These are phyloP conservation scores for Candida dubliniensis DNA, from an alignment of 1,139 yeast species.

Conservation along the genomic window DNA sequence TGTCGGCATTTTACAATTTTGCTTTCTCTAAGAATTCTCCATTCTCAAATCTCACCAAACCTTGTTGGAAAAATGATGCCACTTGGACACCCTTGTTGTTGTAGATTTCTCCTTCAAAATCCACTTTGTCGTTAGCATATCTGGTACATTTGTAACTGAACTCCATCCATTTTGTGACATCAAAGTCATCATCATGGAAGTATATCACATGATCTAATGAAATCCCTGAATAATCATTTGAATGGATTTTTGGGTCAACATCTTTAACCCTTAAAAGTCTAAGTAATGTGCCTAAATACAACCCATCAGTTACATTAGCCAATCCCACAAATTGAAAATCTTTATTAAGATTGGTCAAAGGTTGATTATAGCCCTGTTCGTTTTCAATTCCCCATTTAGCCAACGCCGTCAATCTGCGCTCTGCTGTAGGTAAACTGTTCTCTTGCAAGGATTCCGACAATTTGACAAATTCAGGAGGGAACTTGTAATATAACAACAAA, in stretches of 20 bases:
- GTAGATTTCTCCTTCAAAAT: conserved; percentile 62
- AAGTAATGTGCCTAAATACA: conserved; percentile 47
- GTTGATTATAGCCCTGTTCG: conserved; percentile 19
- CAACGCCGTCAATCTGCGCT: conserved; percentile 45
- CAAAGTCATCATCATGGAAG: conserved; percentile 60
- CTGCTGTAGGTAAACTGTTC: conserved; percentile 26
- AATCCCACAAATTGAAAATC: conserved; percentile 57
- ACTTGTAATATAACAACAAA: conserved; percentile 28
- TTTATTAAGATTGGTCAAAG: conserved; percentile 14
- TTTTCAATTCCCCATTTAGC: conserved; percentile 39
- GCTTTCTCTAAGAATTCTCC: conserved; percentile 13
- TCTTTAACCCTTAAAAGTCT: conserved; percentile 28
- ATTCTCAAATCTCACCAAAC: conserved; percentile 38
- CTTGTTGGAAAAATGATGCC: conserved; percentile 71
- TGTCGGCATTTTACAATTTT: conserved; percentile 12
- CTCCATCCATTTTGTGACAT: conserved; percentile 54
- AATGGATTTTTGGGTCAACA: conserved; percentile 25
- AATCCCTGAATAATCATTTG: conserved; percentile 44
- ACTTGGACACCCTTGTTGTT: conserved; percentile 52
- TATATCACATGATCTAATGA: conserved; percentile 69
- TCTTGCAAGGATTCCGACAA: conserved; percentile 27
- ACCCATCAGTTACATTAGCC: conserved; percentile 63
- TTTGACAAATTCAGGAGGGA: conserved; percentile 42
- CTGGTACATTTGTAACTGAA: conserved; percentile 52
- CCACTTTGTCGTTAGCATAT: conserved; percentile 53